Evolutionary conservation across 2,329 filamentous ascomycete species (phyloP).

Genomic region (Diaporthe australafricana): DNA sequence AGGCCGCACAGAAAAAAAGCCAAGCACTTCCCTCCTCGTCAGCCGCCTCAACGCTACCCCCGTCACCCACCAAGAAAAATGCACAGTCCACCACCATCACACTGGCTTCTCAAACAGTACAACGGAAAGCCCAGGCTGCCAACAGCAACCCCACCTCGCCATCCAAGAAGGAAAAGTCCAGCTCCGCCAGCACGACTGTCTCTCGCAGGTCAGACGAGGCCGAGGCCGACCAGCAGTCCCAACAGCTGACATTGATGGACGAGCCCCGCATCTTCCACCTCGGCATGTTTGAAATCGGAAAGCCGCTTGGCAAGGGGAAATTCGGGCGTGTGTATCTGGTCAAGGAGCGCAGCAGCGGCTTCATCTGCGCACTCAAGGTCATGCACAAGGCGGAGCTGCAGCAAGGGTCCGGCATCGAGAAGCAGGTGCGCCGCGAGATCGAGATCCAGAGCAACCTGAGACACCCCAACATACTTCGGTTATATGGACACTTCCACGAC

Average conservation of each 20-base stretch:
- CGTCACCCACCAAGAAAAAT: constrained; percentile 37
- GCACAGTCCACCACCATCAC: constrained; percentile 66
- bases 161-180: constrained; percentile 60
- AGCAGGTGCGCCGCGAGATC: constrained; percentile 88
- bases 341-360: constrained; percentile 81
- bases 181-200: constrained; percentile 46
- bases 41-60: constrained; percentile 35
- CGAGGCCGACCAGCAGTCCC: constrained; percentile 63
- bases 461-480: constrained; percentile 85
- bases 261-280: constrained; percentile 80
- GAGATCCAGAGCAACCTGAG: constrained; percentile 90
- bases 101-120: constrained; percentile 73
- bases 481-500: constrained; percentile 92
- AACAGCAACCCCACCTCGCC: constrained; percentile 60
- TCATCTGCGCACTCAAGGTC: constrained; percentile 88
- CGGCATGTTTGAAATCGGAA: constrained; percentile 94
- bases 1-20: constrained; percentile 69
- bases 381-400: constrained; percentile 87
- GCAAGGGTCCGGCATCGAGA: constrained; percentile 81
- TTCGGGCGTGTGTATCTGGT: constrained; percentile 89
- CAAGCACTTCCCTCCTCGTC: constrained; percentile 41
- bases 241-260: constrained; percentile 59
- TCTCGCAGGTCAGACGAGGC: constrained; percentile 61
- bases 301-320: constrained; percentile 87
- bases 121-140: constrained; percentile 56